A percentile compares a stretch with the other conserved stretches of the same genome.
These are phyloP conservation scores for Acacia pycnantha DNA, from an alignment of 331 rosid species.

Conservation along the genomic window DNA sequence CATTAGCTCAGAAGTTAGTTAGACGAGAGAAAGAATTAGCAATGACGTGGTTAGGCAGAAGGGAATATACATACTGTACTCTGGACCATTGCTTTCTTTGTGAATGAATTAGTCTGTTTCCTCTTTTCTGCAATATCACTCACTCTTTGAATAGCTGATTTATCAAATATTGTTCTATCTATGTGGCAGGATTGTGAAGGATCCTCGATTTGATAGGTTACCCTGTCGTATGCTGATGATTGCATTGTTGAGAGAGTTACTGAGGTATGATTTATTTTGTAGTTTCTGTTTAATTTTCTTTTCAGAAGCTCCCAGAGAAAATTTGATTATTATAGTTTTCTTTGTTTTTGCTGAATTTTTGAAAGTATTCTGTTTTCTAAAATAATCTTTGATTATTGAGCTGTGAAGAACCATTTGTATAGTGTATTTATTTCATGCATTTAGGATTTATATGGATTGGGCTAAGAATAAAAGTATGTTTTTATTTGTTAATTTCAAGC, in stretches of 20 bases:
- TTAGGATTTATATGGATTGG: not conserved
- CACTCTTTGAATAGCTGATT: too few relatives aligned
- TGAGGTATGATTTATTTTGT: constrained; percentile 31
- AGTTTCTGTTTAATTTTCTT: not conserved
- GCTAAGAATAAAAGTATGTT: not conserved
- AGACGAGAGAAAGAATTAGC: too few relatives aligned
- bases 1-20: too few relatives aligned
- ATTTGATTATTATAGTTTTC: not conserved
- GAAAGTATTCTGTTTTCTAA: not conserved
- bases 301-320: not conserved
- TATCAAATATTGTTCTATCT: too few relatives aligned
- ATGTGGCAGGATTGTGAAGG: too few relatives aligned
- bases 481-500: not conserved
- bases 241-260: constrained; percentile 52
- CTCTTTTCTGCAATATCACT: too few relatives aligned
- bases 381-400: not conserved
- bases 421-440: not conserved
- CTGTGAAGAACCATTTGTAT: not conserved
- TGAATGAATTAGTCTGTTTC: too few relatives aligned
- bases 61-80: too few relatives aligned
- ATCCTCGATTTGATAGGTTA: too few relatives aligned
- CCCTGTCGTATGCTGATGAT: too few relatives aligned
- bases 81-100: too few relatives aligned
- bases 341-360: not conserved
- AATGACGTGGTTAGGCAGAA: too few relatives aligned